Evolutionary conservation across 345 rosid species (phyloP).

Genomic region (Viola odorata): DNA sequence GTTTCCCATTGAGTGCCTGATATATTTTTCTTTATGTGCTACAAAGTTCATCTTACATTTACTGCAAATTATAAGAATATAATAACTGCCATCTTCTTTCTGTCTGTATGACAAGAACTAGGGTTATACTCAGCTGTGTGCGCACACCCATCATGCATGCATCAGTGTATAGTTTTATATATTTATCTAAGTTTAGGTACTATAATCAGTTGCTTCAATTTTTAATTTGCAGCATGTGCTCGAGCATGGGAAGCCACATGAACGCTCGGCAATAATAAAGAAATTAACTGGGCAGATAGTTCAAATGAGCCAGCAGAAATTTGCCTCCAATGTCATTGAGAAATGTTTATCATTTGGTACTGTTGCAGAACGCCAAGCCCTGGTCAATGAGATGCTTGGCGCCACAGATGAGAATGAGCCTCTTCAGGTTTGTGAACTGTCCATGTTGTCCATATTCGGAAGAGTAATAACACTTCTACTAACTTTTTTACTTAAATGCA

Average conservation of each 20-base stretch:
- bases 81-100: background rate
- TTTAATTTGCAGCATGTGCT: conserved; percentile 64
- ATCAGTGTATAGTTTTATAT: too few relatives aligned
- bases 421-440: conserved; percentile 66
- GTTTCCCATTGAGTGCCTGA: background rate
- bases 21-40: background rate
- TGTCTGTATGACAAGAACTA: too few relatives aligned
- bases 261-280: conserved; percentile 69
- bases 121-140: too few relatives aligned
- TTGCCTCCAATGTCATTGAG: conserved; percentile 96
- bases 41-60: background rate
- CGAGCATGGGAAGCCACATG: conserved; percentile 89
- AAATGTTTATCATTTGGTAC: conserved; percentile 84
- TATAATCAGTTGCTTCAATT: background rate
- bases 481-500: too few relatives aligned
- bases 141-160: too few relatives aligned
- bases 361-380: conserved; percentile 57
- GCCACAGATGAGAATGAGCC: conserved; percentile 94
- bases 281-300: conserved; percentile 81
- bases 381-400: conserved; percentile 96
- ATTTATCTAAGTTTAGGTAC: too few relatives aligned
- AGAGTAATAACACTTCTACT: too few relatives aligned
- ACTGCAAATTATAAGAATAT: background rate
- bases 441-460: too few relatives aligned
- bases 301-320: conserved; percentile 97